Evolutionary conservation across 1,284 basidiomycete genomes (phyloP), one percentile per base, ranked within the genome.

Genomic region (Cryptococcus sp.): DNA sequence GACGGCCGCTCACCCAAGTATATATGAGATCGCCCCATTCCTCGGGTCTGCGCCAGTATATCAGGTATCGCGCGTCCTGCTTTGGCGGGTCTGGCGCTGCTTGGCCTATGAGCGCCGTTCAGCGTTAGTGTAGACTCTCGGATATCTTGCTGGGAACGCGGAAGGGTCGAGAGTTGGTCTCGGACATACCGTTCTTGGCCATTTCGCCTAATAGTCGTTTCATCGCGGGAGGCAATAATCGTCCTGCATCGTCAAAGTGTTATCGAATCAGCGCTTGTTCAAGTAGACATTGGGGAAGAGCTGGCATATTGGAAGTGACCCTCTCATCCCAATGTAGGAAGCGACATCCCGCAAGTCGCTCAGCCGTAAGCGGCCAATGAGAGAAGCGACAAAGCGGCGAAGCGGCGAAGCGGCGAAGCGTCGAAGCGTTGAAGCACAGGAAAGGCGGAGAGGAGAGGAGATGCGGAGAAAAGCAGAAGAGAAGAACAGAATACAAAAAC

Each of bases 21-120:
- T 83, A 81, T 46, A 84, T 81, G 17, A 77, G 52, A 19, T 76
- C 67, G 1, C 78, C 82, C 83, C 82, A 84, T 65, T 84, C 82
- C 17, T 80, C 80, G 0, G 82, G 82, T 57, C 78, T 80, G 27
- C 75, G 75, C 83, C 83, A 84, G 62, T 80, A 82, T 13, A 84
- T 61, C 40, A 80, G 70, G 45, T 76, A 80, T 2, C 66, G 69
- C 4, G 66, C 61, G 8, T 70, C 65, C 58, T 76, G 75, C 55
- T 75, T 76, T 5, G 77, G 75, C 8, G 78, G 75, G 39, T 80
- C 76, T 10, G 76, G 65, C 1, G 67, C 67, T 15, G 76, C 78
- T 41, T 65, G 64, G 8, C 72, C 77, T 74, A 63, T n/a, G 1
- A 44, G 25, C 23, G 45, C 50, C 17, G 47, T 48, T 25, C 49